phyloP scores from a whole-genome alignment of 257 asterid species.

The Fraxinus cuspidata region DNA sequence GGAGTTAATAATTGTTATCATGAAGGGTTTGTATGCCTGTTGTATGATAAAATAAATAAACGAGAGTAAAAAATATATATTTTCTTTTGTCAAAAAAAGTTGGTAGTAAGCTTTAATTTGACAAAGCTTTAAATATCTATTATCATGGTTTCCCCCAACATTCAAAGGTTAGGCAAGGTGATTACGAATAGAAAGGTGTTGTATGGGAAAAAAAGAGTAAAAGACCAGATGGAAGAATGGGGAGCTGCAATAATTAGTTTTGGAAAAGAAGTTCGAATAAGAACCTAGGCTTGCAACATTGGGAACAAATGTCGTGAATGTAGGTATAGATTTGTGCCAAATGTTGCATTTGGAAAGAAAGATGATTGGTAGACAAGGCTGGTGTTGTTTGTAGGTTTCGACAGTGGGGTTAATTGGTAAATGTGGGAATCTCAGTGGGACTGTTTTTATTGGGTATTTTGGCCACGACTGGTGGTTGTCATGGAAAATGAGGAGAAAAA shows the following conservation, averaged over 20 bases:
- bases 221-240: background rate
- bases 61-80: background rate
- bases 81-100: background rate
- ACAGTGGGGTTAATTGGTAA: background rate
- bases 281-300: background rate
- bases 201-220: background rate
- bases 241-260: background rate
- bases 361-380: background rate
- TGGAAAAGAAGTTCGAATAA: background rate
- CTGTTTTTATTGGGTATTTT: background rate
- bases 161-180: background rate
- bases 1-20: background rate
- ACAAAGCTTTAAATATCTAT: background rate
- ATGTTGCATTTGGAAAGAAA: background rate
- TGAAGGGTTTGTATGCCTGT: constrained; percentile 6
- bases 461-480: background rate
- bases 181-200: background rate
- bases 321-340: background rate
- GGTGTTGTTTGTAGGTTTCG: background rate
- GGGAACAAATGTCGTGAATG: background rate
- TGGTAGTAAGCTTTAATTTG: constrained; percentile 3
- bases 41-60: background rate
- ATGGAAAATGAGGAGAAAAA: background rate
- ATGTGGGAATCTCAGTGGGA: background rate
- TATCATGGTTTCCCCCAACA: background rate